Evolutionary conservation across 129 eudicot genomes (phyloP), one percentile per base, ranked within the genome.

Genomic region (Artemisia tridentata): DNA sequence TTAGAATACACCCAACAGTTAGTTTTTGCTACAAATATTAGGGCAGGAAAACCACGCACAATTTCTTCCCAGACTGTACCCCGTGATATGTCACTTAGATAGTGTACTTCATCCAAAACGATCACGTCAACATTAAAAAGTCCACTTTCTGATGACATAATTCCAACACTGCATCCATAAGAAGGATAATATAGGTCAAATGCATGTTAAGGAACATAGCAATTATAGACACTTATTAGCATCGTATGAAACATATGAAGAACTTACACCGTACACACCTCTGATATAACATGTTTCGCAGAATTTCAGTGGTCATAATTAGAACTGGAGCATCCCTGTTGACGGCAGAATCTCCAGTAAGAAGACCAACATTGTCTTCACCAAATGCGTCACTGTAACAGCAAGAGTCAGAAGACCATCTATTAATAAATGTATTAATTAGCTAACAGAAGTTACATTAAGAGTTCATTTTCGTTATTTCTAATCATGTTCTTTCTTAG

Each of bases 11-110:
- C 31, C 12, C 54, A 50, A 53, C 19, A 41, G n/a, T 27, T 34
- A 46, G 45, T 55, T 23, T 56, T 71, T 58, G 23, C 34, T 43
- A 83, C 45, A 72, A 25, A 62, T 29, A 17, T 48, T 45, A 29
- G 31, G 46, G 66, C 9, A 63, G 17, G 53, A 59, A 60, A 77
- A 53, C 19, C 41, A 82, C 97, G 72, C 83, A 93, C 97, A 18
- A 88, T 93, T 86, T 93, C 99, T 83, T 93, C 99, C 99, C 99
- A 93, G 69, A 93, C 99, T 67, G 99, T 93, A 80, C 99, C 98
- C 73, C 99, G 91, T 49, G 95, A 93, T 75, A 93, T 89, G 83
- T 93, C 97, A 80, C 99, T 93, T 68, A 93, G 80, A 84, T 93
- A 93, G 57, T 93, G 99, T 29, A 93, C 99, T 89, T 93, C 99